Evolutionary conservation across 805 yeast species (phyloP).

Genomic region (Ogataea degrootiae): DNA sequence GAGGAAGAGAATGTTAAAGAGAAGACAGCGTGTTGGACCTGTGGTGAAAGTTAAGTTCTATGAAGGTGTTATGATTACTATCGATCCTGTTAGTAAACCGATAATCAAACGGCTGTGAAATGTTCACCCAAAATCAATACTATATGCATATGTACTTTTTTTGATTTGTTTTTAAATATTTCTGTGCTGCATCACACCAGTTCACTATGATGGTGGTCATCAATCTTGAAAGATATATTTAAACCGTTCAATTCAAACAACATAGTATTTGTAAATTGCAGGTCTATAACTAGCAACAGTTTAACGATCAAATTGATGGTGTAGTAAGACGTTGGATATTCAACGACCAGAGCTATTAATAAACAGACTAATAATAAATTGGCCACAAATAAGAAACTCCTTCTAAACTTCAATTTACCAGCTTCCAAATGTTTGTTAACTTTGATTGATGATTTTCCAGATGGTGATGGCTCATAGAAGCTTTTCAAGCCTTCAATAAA

Average conservation of each 20-base stretch:
- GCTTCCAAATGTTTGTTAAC: constrained; percentile 8
- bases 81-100: constrained; percentile 35
- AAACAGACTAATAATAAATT: constrained; percentile 6
- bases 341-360: constrained; percentile 15
- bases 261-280: constrained; percentile 19
- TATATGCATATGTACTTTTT: not conserved
- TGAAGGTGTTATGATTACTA: constrained; percentile 34
- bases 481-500: constrained; percentile 17
- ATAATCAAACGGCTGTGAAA: constrained; percentile 7
- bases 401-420: constrained; percentile 14
- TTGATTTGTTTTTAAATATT: not conserved
- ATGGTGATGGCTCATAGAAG: constrained; percentile 2
- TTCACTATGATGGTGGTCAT: not conserved
- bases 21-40: constrained; percentile 32
- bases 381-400: constrained; percentile 12
- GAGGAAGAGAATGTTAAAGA: constrained; percentile 7
- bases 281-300: constrained; percentile 15
- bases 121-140: not conserved
- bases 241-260: constrained; percentile 19
- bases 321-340: constrained; percentile 4
- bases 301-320: constrained; percentile 9
- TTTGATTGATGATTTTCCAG: too few species aligned
- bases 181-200: not conserved
- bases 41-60: constrained; percentile 32
- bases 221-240: constrained; percentile 7